Evolutionary conservation across 345 rosid genomes (phyloP).

Genomic region (Sisymbrium altissimum): DNA sequence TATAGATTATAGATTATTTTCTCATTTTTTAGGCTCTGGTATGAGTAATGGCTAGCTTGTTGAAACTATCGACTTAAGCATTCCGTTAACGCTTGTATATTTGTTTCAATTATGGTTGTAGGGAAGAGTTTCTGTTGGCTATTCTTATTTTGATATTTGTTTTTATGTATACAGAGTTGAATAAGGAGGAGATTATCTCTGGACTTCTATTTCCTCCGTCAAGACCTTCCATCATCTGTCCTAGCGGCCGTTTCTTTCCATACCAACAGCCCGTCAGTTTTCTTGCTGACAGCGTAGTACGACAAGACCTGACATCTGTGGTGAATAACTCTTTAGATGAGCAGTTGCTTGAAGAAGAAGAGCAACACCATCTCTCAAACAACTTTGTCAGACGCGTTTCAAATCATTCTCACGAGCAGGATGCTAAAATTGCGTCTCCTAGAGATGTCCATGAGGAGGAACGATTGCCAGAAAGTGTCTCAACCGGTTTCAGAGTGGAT

Average conservation of each 20-base stretch:
- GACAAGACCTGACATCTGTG: constrained; percentile 19
- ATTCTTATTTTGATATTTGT: constrained; percentile 13
- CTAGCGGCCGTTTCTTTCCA: constrained; percentile 37
- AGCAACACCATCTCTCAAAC: constrained; percentile 33
- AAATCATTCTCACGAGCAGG: constrained; percentile 34
- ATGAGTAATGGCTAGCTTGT: too few species aligned
- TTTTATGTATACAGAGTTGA: constrained; percentile 47
- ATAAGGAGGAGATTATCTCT: constrained; percentile 68
- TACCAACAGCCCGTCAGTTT: constrained; percentile 30
- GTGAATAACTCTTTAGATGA: constrained; percentile 19
- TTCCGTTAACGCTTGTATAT: not conserved
- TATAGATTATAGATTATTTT: too few species aligned
- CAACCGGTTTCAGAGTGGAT: constrained; percentile 14
- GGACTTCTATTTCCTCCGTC: constrained; percentile 47
- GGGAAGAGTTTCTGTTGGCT: not conserved
- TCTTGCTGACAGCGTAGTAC: constrained; percentile 32
- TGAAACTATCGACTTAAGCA: not conserved
- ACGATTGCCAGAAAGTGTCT: constrained; percentile 32
- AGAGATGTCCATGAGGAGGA: constrained; percentile 41
- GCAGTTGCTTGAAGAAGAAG: constrained; percentile 35
- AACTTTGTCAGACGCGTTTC: constrained; percentile 21
- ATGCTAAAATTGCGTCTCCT: constrained; percentile 45
- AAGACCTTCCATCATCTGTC: constrained; percentile 39
- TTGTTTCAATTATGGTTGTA: not conserved
- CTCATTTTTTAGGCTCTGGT: too few species aligned